Evolutionary conservation across 2,329 filamentous ascomycete genomes (phyloP).

Genomic region (Ophiocordyceps camponoti-floridani): DNA sequence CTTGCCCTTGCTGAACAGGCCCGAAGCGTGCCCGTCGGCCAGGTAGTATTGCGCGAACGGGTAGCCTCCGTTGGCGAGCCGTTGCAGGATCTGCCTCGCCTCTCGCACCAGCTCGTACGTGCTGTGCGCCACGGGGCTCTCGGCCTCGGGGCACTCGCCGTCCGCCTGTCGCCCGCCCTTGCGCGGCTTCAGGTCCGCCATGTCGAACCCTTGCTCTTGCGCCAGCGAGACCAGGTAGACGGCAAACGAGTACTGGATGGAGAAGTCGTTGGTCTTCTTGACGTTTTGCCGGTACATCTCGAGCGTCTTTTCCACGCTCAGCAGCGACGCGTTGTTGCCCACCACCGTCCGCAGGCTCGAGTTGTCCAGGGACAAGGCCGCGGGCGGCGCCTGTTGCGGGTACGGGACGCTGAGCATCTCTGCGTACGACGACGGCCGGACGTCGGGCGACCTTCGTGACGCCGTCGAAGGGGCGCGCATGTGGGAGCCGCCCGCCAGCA

Average conservation of each 20-base stretch:
- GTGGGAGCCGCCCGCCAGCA: constrained; percentile 22
- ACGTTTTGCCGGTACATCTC: constrained; percentile 97
- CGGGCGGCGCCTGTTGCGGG: constrained; percentile 53
- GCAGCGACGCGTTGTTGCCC: constrained; percentile 75
- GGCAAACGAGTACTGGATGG: constrained; percentile 91
- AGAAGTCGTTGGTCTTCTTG: constrained; percentile 85
- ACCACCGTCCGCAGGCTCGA: constrained; percentile 60
- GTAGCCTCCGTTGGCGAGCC: constrained; percentile 71
- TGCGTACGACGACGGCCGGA: constrained; percentile 32
- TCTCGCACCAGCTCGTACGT: constrained; percentile 62
- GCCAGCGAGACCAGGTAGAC: constrained; percentile 85
- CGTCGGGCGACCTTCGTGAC: constrained; percentile 37
- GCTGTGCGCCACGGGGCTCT: constrained; percentile 24
- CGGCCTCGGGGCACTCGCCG: constrained; percentile 25
- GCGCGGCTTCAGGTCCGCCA: constrained; percentile 24
- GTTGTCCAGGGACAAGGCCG: constrained; percentile 60
- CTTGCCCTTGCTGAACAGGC: constrained; percentile 87
- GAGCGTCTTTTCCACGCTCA: constrained; percentile 83
- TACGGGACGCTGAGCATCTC: constrained; percentile 55
- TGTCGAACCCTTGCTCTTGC: constrained; percentile 51
- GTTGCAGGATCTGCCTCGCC: constrained; percentile 76
- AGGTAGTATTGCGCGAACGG: constrained; percentile 98
- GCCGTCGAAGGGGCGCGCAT: constrained; percentile 29
- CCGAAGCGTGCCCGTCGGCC: constrained; percentile 83
- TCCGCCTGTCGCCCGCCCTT: constrained; percentile 30